Base-by-base conservation (phyloP, 495 filamentous ascomycete genomes). In the Hypoxylon cercidicola region DNA sequence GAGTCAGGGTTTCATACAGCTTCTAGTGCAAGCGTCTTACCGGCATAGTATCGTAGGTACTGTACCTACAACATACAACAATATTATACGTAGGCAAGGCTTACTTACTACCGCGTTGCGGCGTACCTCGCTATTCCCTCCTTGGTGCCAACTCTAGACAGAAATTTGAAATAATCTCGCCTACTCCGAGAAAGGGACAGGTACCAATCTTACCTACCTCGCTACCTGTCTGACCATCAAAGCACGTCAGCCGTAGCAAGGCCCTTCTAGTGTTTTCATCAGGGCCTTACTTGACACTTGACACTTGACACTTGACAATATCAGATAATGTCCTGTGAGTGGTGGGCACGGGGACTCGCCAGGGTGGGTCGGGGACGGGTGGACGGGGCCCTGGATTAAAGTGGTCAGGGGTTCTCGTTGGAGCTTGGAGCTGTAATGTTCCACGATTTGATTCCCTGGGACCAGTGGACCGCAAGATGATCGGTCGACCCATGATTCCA, bases 121-220 rank as follows among this genome's bases (percentile, higher is more conserved):
- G 16, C 10, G 18, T 32, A 43, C 25, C 37, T 50, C 46, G 19
- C 53, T 52, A 62, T 62, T 59, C 64, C 64, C 28, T 68, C 45
- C 53, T 55, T 48, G 64, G 64, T 43, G 34, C 25, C 43, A 48
- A 34, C 12, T 57, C 28, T 54, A 39, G 48, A 41, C 43, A 39
- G 45, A 62, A 56, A 40, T 51, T 62, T 59, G 41, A 62, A 35
- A 62, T 68, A 58, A 68, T 68, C 64, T 68, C 64, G 64, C 64
- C 58, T 68, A 54, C 64, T 35, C 64, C 64, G 64, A 68, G 43
- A 47, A 45, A 39, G 48, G 23, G 49, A 21, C 15, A 23, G 45
- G 51, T 34, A 56, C 49, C 52, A 53, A 53, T 55, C 43, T 60
- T 40, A 59, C 12, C 41, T 47, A 32, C 30, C 30, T 32, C 30